phyloP scores from a whole-genome alignment of 495 filamentous ascomycete genomes.

The Daldinia concentrica region DNA sequence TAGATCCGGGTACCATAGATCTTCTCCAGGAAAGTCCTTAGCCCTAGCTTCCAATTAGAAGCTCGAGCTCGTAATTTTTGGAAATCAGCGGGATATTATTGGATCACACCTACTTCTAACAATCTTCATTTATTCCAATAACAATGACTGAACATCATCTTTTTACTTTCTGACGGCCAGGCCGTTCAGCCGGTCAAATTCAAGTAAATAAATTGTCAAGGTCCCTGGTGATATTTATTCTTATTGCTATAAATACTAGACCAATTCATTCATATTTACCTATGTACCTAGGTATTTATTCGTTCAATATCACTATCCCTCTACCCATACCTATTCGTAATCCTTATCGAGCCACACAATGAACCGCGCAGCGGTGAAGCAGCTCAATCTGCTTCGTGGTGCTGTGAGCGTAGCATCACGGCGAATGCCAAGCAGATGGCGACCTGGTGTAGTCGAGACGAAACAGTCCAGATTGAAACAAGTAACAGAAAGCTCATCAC shows the following conservation, averaged over 20 bases:
- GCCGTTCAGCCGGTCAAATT: neutral
- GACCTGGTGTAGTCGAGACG: neutral
- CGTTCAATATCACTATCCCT: conserved; percentile 10
- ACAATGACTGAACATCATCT: neutral
- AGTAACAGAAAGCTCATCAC: neutral
- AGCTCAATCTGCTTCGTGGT: conserved; percentile 42
- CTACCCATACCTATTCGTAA: neutral
- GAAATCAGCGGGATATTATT: conserved; percentile 35
- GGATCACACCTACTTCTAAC: conserved; percentile 14
- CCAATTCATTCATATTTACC: neutral
- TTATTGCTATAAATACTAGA: neutral
- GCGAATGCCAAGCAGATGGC: conserved; percentile 29
- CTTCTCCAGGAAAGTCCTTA: conserved; percentile 14
- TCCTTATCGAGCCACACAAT: conserved; percentile 21
- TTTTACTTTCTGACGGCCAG: neutral
- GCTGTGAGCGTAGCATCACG: conserved; percentile 30
- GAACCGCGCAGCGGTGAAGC: conserved; percentile 41
- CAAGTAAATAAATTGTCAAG: neutral
- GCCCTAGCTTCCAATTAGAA: conserved; percentile 18
- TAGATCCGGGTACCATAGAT: conserved; percentile 18
- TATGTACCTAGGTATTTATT: neutral
- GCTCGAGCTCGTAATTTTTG: conserved; percentile 22
- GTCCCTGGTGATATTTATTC: neutral
- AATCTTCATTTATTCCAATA: neutral
- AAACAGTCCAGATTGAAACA: conserved; percentile 5